phyloP scores from a whole-genome alignment of 129 eudicot genomes.

The Centaurea solstitialis region DNA sequence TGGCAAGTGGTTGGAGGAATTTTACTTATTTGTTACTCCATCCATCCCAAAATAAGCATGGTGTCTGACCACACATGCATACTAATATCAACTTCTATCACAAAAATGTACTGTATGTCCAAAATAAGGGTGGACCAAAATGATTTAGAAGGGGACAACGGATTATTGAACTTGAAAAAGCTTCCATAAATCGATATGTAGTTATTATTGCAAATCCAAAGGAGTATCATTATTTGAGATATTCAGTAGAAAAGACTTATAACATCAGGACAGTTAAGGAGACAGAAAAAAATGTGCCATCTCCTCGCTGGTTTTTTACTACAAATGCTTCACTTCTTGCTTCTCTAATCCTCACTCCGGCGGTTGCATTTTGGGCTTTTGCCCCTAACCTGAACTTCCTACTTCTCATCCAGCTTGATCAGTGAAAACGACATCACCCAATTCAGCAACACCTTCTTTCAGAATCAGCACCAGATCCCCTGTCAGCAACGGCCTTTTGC shows the following conservation, averaged over 20 bases:
- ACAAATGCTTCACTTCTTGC: slow-evolving; percentile 69
- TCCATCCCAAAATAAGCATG: no score
- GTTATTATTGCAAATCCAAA: neutral
- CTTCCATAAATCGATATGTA: neutral
- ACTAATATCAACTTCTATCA: neutral
- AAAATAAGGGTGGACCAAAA: neutral
- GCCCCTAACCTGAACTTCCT: slow-evolving; percentile 81
- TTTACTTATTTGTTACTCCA: no score
- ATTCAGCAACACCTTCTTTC: slow-evolving; percentile 56
- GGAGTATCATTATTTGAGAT: neutral
- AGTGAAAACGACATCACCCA: slow-evolving; percentile 58
- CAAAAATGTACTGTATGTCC: neutral
- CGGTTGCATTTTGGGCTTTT: slow-evolving; percentile 35
- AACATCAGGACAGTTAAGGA: neutral
- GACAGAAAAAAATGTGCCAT: slow-evolving; percentile 23
- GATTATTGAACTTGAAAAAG: neutral
- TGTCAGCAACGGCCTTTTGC: slow-evolving; percentile 73
- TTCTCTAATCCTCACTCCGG: slow-evolving; percentile 58
- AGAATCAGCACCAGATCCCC: slow-evolving; percentile 57
- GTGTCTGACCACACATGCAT: neutral
- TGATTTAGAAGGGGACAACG: neutral
- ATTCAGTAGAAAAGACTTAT: neutral
- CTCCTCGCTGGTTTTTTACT: slow-evolving; percentile 87
- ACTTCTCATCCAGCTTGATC: slow-evolving; percentile 89
- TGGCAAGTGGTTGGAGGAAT: no score